Evolutionary conservation across 1,284 basidiomycete genomes (phyloP).

Genomic region (Fereydounia khargensis): DNA sequence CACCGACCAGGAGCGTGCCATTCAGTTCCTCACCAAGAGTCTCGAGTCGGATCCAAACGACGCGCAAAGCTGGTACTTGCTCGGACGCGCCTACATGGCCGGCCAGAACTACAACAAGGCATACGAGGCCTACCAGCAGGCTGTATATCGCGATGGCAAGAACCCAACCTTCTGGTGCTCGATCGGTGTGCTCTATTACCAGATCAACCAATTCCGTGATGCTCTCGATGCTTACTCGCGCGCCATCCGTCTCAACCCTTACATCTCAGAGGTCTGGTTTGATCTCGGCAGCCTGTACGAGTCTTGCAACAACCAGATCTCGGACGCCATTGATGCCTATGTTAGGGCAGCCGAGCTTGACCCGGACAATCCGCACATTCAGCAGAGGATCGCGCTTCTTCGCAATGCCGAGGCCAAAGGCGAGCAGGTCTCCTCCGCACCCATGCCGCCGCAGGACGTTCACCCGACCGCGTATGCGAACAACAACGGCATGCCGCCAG

Average conservation of each 20-base stretch:
- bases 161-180: constrained; percentile 99
- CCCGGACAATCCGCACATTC: constrained; percentile 49
- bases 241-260: constrained; percentile 96
- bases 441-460: constrained; percentile 88
- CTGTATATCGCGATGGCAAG: constrained; percentile 94
- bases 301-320: constrained; percentile 97
- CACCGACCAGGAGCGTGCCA: constrained; percentile 91
- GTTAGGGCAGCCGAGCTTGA: constrained; percentile 52
- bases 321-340: constrained; percentile 97
- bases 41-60: constrained; percentile 76
- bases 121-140: constrained; percentile 98
- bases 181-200: constrained; percentile 98
- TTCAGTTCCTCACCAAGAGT: constrained; percentile 88
- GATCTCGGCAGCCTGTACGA: constrained; percentile 96
- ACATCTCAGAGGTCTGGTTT: constrained; percentile 99
- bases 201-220: constrained; percentile 98
- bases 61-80: constrained; percentile 96
- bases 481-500: constrained; percentile 35
- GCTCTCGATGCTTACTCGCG: constrained; percentile 97
- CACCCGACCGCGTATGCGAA: constrained; percentile 80
- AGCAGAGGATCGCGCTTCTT: constrained; percentile 62
- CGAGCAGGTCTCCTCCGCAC: constrained; percentile 72
- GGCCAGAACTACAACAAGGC: constrained; percentile 99
- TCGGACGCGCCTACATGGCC: constrained; percentile 97
- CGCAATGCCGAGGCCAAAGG: constrained; percentile 79